Evolutionary conservation across 768 basidiomycete genomes (phyloP), one percentile per base, ranked within the genome.

Genomic region (Mycena alexandri): DNA sequence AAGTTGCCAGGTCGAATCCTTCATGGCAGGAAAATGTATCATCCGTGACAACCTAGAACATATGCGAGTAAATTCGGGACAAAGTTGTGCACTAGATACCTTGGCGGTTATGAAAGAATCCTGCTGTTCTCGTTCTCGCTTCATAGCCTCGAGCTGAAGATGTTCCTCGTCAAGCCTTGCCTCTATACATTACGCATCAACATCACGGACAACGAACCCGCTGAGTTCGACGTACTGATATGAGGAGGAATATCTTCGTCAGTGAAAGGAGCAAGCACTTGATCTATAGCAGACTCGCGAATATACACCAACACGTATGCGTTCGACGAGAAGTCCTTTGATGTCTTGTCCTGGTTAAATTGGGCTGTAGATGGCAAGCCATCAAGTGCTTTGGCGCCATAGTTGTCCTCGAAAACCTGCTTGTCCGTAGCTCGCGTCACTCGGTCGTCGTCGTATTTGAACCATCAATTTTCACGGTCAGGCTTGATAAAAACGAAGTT

Each of bases 301-400:
- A 98, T 89, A 79, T 99, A 99, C 34, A 99, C 98, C 87, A 99
- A 83, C 97, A 99, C 99, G 83, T 99, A 99, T 46, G 98, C 98
- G 79, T 99, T 99, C 29, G 29, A 29, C 21, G 97, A 98, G 81
- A 99, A 98, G 53, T 96, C 91, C 81, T 99, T 99, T 87, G 96
- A 91, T 9, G 96, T 91, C 41, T 95, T 88, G 17, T 93, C 93
- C 79, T 96, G 96, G 71, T 95, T 95, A 59, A 95, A 91, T 77
- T 96, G 86, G 70, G 93, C 80, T 3, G 90, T 86, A 0, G 92
- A 90, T 17, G 90, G 86, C 44, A 91, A 74, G 2, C 93, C 93
- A 71, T 93, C 94, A 68, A 93, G 13, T 51, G 25, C 82, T 80
- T 99, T 97, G 52, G 97, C 98, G 21, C 98, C 98, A 74, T 93